Percentiles rank a stretch among this genome's conserved stretches.
phyloP scores from a whole-genome alignment of 305 asterid genomes.

The Caryopteris hybrid region DNA sequence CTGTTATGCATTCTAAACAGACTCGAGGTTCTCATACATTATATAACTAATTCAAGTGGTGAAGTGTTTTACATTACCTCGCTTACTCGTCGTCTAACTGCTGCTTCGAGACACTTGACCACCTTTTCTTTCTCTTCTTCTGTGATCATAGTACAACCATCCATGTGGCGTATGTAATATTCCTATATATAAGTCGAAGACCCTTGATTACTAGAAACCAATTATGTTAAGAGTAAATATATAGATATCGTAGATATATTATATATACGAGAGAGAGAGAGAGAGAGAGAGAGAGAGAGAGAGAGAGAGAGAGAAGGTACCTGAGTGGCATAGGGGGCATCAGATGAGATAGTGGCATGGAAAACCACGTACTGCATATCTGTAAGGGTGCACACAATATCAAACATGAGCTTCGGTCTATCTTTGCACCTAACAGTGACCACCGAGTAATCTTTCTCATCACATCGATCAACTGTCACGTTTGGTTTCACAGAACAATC shows the following conservation, averaged over 20 bases:
- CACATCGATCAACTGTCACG: constrained; percentile 66
- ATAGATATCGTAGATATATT: neutral
- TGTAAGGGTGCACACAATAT: constrained; percentile 93
- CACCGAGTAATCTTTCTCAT: constrained; percentile 85
- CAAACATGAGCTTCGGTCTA: constrained; percentile 92
- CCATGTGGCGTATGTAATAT: constrained; percentile 79
- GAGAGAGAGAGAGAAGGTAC: constrained; percentile 25
- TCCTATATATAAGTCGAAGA: constrained; percentile 39
- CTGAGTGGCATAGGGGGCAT: constrained; percentile 86
- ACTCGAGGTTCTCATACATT: neutral
- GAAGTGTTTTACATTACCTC: constrained; percentile 50
- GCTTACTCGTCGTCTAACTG: constrained; percentile 75
- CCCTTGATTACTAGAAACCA: neutral
- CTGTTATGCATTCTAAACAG: too few relatives aligned
- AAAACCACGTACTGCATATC: constrained; percentile 91
- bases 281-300: too few relatives aligned
- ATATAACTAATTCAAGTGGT: neutral
- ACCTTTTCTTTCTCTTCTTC: constrained; percentile 77
- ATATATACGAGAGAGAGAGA: too few relatives aligned
- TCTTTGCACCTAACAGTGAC: constrained; percentile 88
- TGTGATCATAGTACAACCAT: constrained; percentile 63
- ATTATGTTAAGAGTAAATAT: neutral
- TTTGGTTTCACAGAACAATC: constrained; percentile 42
- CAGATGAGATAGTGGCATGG: constrained; percentile 82
- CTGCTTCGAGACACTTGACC: constrained; percentile 91